phyloP scores from a whole-genome alignment of 2,329 filamentous ascomycete species.

The Claviceps cyperi region DNA sequence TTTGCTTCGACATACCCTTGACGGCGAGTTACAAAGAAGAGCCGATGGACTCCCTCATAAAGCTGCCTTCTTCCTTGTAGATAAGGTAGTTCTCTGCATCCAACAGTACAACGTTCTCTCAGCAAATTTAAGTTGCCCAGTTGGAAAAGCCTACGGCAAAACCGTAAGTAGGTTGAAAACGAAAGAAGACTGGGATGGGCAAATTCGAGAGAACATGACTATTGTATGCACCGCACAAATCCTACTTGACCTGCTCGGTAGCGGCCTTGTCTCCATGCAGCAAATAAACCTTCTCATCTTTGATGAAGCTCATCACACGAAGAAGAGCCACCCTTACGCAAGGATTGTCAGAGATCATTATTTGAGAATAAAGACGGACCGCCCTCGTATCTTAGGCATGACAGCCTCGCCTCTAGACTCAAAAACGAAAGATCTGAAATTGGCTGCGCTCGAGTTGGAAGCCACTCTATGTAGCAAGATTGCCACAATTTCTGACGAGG shows the following conservation, averaged over 20 bases:
- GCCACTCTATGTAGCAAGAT: slow-evolving; percentile 67
- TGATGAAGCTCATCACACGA: slow-evolving; percentile 92
- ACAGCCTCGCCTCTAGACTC: slow-evolving; percentile 90
- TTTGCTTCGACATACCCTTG: slow-evolving; percentile 60
- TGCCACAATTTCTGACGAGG: slow-evolving; percentile 46
- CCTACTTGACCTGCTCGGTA: slow-evolving; percentile 61
- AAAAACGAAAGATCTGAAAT: slow-evolving; percentile 49
- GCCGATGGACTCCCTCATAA: slow-evolving; percentile 43
- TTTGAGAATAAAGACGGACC: slow-evolving; percentile 29
- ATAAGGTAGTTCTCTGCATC: slow-evolving; percentile 78
- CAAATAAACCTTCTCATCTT: slow-evolving; percentile 86
- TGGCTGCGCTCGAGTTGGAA: slow-evolving; percentile 62
- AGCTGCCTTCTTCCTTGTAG: slow-evolving; percentile 76
- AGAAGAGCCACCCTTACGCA: slow-evolving; percentile 85
- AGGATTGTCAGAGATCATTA: slow-evolving; percentile 85
- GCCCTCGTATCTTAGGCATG: slow-evolving; percentile 85
- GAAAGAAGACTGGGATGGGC: slow-evolving; percentile 34
- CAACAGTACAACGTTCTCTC: slow-evolving; percentile 77
- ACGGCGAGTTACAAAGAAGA: slow-evolving; percentile 61
- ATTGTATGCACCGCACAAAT: slow-evolving; percentile 90
- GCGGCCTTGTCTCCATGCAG: slow-evolving; percentile 65
- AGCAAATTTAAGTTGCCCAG: slow-evolving; percentile 63
- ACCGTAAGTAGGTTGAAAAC: slow-evolving; percentile 31
- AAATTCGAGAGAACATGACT: slow-evolving; percentile 54
- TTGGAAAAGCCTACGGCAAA: slow-evolving; percentile 63